Evolutionary conservation across 2,329 filamentous ascomycete species (phyloP).

Genomic region (Penicillium sp.): DNA sequence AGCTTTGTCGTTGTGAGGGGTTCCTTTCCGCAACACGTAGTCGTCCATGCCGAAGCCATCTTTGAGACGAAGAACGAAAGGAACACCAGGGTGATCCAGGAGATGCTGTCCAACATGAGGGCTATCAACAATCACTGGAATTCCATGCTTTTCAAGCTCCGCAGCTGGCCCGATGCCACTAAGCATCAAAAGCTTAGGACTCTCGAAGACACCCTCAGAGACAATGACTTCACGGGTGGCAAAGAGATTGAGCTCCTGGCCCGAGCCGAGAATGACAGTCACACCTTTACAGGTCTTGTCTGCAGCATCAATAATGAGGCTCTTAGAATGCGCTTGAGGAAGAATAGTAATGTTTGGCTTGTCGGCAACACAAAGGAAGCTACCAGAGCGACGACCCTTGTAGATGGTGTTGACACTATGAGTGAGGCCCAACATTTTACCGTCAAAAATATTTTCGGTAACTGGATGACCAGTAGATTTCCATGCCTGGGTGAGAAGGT

Average conservation of each 20-base stretch:
- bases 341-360: slow-evolving; percentile 61
- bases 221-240: slow-evolving; percentile 54
- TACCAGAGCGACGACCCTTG: slow-evolving; percentile 56
- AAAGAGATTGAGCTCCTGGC: slow-evolving; percentile 48
- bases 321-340: slow-evolving; percentile 53
- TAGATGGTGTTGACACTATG: slow-evolving; percentile 61
- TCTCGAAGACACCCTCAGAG: slow-evolving; percentile 54
- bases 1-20: slow-evolving; percentile 31
- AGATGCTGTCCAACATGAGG: slow-evolving; percentile 36
- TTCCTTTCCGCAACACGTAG: slow-evolving; percentile 41
- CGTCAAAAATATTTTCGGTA: slow-evolving; percentile 59
- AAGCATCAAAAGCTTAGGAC: slow-evolving; percentile 55
- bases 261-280: slow-evolving; percentile 45
- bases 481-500: slow-evolving; percentile 54
- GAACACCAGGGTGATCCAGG: slow-evolving; percentile 44
- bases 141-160: slow-evolving; percentile 40
- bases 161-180: slow-evolving; percentile 49
- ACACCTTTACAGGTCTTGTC: slow-evolving; percentile 49
- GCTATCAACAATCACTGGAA: slow-evolving; percentile 34
- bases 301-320: slow-evolving; percentile 52
- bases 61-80: slow-evolving; percentile 46
- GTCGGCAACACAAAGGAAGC: slow-evolving; percentile 53
- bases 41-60: slow-evolving; percentile 46
- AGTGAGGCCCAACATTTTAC: slow-evolving; percentile 56
- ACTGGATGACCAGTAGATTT: slow-evolving; percentile 53